Conservation (phyloP, 495 filamentous ascomycete genomes). For the Sordaria brevicollis region DNA sequence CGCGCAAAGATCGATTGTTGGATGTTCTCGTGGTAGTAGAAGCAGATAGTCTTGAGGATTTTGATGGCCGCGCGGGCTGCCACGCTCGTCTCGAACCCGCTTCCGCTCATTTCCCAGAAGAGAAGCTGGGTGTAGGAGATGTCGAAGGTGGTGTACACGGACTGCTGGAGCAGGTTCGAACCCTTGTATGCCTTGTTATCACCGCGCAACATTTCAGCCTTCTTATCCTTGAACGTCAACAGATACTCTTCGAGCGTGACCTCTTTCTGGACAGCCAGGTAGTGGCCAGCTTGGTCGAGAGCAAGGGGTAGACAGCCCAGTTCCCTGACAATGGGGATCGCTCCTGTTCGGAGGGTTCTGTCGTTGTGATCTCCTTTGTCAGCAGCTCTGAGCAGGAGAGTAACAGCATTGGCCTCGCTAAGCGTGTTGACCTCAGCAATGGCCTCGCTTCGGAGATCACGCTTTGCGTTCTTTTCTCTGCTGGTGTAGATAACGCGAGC, state of each 20-base stretch:
- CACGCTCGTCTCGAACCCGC: not conserved
- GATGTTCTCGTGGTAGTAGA: slow-evolving; percentile 13
- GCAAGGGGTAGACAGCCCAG: slow-evolving; percentile 14
- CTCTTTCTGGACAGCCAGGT: not conserved
- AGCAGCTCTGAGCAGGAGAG: slow-evolving; percentile 9
- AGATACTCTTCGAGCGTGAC: slow-evolving; percentile 1
- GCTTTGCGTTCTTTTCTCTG: not conserved
- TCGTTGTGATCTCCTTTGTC: not conserved
- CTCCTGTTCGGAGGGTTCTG: not conserved
- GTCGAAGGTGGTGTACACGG: slow-evolving; percentile 13
- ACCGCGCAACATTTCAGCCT: not conserved
- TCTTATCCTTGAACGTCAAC: not conserved
- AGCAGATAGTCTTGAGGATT: slow-evolving; percentile 6
- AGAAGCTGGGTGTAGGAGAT: slow-evolving; percentile 2
- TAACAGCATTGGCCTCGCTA: slow-evolving; percentile 4
- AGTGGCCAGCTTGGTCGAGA: slow-evolving; percentile 11
- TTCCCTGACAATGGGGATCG: slow-evolving; percentile 1
- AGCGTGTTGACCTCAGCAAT: slow-evolving; percentile 1
- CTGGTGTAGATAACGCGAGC: slow-evolving; percentile 15
- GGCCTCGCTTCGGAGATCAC: not conserved
- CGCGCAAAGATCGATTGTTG: not conserved
- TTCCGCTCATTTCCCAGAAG: not conserved
- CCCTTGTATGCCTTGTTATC: not conserved
- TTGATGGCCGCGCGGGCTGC: slow-evolving; percentile 4
- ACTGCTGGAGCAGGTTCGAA: not conserved